A percentile compares a stretch with the other conserved stretches of the same genome.
These are phyloP conservation scores for Taxillus chinensis DNA, from an alignment of 164 flowering plant genomes.

Conservation along the genomic window DNA sequence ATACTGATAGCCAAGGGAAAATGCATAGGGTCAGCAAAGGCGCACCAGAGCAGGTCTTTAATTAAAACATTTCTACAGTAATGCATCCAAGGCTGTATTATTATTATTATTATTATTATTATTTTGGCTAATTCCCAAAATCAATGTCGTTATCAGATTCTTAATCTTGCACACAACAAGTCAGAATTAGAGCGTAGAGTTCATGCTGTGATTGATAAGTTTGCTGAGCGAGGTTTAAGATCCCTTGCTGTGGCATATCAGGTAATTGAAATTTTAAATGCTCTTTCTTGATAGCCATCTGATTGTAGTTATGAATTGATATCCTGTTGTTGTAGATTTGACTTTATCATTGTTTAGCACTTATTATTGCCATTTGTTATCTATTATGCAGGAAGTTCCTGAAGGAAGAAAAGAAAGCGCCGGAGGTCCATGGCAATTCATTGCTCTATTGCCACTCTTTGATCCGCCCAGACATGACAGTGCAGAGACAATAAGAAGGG, in stretches of 20 bases:
- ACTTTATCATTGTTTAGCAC: neutral
- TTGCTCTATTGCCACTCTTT: conserved; percentile 91
- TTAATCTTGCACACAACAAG: conserved; percentile 55
- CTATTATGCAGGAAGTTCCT: conserved; percentile 73
- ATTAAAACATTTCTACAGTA: neutral
- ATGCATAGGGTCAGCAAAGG: conserved; percentile 98
- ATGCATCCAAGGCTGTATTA: neutral
- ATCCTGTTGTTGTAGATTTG: neutral
- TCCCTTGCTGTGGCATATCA: conserved; percentile 84
- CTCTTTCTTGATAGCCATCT: neutral
- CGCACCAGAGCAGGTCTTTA: conserved; percentile 91
- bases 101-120: neutral
- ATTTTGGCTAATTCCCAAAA: conserved; percentile 1
- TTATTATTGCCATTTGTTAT: no score
- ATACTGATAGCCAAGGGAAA: conserved; percentile 63
- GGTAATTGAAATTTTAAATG: conserved; percentile 21
- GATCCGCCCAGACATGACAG: conserved; percentile 99
- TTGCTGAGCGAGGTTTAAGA: conserved; percentile 79
- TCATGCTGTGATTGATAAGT: conserved; percentile 71
- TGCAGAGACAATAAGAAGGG: conserved; percentile 96
- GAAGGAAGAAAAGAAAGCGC: conserved; percentile 84
- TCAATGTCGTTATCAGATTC: conserved; percentile 28
- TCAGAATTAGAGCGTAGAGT: conserved; percentile 64
- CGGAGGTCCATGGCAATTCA: conserved; percentile 94
- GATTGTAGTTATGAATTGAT: neutral